A percentile compares a stretch with the other conserved stretches of the same genome.
Conservation (phyloP, 495 filamentous ascomycete genomes). For the Neurospora sp. region DNA sequence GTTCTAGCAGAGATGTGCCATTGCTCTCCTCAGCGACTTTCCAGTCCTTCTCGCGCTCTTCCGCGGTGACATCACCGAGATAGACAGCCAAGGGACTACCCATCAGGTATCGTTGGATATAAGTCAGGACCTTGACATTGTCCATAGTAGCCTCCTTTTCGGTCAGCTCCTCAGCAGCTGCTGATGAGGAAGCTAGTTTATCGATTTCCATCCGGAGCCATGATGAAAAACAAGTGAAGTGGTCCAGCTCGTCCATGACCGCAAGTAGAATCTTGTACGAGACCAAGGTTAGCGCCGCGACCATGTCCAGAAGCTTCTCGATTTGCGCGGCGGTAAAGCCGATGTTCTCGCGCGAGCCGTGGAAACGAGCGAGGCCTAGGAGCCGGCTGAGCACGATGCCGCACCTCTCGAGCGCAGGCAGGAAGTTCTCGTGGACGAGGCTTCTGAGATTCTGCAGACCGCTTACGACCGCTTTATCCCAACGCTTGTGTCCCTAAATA, state of each 20-base stretch:
- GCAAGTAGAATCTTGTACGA: conserved; percentile 60
- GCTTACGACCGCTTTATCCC: conserved; percentile 74
- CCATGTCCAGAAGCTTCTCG: conserved; percentile 50
- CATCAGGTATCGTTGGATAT: conserved; percentile 41
- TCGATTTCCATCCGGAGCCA: conserved; percentile 88
- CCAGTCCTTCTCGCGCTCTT: conserved; percentile 19
- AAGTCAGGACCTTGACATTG: conserved; percentile 39
- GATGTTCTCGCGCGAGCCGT: conserved; percentile 50
- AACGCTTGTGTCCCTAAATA: conserved; percentile 77
- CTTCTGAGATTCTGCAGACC: conserved; percentile 69
- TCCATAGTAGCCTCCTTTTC: conserved; percentile 48
- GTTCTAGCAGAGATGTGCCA: conserved; percentile 26
- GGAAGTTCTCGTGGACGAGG: conserved; percentile 72
- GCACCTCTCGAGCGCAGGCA: conserved; percentile 78
- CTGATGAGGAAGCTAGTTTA: conserved; percentile 33
- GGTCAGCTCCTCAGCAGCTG: conserved; percentile 36
- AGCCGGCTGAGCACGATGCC: conserved; percentile 73
- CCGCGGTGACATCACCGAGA: conserved; percentile 25
- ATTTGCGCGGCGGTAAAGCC: conserved; percentile 48
- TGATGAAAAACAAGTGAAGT: conserved; percentile 67
- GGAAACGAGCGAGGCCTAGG: conserved; percentile 75
- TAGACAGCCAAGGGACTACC: conserved; percentile 34
- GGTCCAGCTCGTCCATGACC: conserved; percentile 64
- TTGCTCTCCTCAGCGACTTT: conserved; percentile 18
- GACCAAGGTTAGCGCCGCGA: conserved; percentile 64